Conservation (phyloP, 169 alveolate genomes). For the Plasmodium knowlesi region DNA sequence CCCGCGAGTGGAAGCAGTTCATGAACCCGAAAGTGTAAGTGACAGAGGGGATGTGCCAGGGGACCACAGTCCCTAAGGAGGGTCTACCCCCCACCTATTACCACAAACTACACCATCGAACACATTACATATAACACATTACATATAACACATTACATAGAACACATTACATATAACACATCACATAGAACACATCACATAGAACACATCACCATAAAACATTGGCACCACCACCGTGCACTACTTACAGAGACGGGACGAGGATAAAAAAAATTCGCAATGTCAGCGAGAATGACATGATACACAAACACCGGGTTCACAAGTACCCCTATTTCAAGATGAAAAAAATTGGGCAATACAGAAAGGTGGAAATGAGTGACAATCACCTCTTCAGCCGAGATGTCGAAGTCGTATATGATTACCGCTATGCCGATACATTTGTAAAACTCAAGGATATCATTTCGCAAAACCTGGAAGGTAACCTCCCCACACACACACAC, state of each 20-base stretch:
- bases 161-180: too few species aligned
- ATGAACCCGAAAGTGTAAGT: conserved; percentile 66
- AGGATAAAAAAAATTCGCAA: conserved; percentile 53
- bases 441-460: conserved; percentile 52
- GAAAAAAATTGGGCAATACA: conserved; percentile 52
- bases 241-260: conserved; percentile 47
- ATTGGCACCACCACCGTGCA: neutral
- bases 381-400: conserved; percentile 16
- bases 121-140: too few species aligned
- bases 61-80: neutral
- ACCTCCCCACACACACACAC: too few species aligned
- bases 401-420: conserved; percentile 45
- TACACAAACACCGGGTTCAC: conserved; percentile 31
- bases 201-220: neutral
- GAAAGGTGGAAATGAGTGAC: neutral
- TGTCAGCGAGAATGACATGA: conserved; percentile 71
- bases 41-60: neutral
- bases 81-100: neutral
- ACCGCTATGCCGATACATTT: conserved; percentile 9
- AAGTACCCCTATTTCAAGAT: conserved; percentile 72
- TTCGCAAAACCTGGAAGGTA: conserved; percentile 40
- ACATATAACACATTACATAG: too few species aligned
- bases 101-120: too few species aligned
- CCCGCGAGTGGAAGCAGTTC: conserved; percentile 70
- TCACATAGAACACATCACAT: too few species aligned